A percentile compares a stretch with the other conserved stretches of the same genome.
Conservation (phyloP, 2,329 filamentous ascomycete species). For the Polytolypa hystricis region DNA sequence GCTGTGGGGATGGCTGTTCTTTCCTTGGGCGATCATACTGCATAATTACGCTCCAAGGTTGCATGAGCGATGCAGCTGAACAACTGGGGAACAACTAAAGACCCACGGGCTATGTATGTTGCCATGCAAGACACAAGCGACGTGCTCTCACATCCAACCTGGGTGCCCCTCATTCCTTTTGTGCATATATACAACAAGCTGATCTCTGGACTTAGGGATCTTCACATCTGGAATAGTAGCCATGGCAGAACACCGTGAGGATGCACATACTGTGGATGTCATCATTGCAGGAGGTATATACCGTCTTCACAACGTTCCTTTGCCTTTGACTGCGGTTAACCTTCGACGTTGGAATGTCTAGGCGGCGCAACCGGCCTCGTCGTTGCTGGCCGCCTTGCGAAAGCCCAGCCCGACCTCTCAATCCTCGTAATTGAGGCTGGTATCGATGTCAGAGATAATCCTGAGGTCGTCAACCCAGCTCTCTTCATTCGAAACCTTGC, state of each 20-base stretch:
- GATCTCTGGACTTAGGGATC: too few species aligned
- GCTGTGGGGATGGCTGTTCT: too few species aligned
- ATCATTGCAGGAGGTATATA: constrained; percentile 4
- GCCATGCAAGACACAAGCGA: too few species aligned
- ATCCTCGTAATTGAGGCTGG: constrained; percentile 46
- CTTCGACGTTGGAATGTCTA: constrained; percentile 7
- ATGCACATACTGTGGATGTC: constrained; percentile 1
- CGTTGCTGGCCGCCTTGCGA: constrained; percentile 40
- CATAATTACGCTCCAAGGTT: too few species aligned
- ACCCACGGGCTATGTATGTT: too few species aligned
- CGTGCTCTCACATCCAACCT: too few species aligned
- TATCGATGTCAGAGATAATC: constrained; percentile 41
- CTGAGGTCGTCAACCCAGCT: constrained; percentile 41
- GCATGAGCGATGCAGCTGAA: too few species aligned
- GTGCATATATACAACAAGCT: too few species aligned
- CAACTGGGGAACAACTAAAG: too few species aligned
- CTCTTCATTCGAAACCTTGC: constrained; percentile 39
- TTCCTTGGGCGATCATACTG: too few species aligned
- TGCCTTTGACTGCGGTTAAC: neutral
- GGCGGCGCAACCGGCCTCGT: constrained; percentile 41
- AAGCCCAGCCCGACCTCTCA: constrained; percentile 38
- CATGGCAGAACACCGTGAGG: neutral
- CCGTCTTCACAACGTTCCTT: neutral
- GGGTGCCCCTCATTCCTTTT: too few species aligned
- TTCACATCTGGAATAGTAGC: too few species aligned